Base-by-base conservation (phyloP, 2,329 filamentous ascomycete genomes). In the Gremmenia infestans region DNA sequence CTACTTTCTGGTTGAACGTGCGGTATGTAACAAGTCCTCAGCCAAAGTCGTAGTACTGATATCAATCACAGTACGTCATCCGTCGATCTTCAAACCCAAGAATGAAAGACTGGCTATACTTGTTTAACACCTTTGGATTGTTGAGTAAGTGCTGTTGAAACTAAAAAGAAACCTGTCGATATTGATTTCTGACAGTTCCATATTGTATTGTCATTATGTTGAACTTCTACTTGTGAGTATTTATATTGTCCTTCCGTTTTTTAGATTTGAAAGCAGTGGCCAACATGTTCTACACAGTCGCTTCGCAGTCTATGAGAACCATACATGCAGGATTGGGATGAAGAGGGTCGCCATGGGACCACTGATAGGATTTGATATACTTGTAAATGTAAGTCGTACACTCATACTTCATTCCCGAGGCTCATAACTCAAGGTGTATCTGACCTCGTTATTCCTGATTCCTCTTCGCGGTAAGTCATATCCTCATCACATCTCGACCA, bases 1-100 rank as follows among this genome's bases (percentile, higher is more conserved):
- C 63, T 73, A 82, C 25, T 87, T 86, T 65, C 72, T 87, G 2
- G 82, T 84, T 1, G 84, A 87, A 66, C 83, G 83, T 69, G 82
- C 80, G 45, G 81, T 82, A 58, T 45, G 58, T 54, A 9, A 19
- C 4, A 28, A 15, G 36, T 12, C n/a, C 11, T 11, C n/a, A 25
- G 8, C 22, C 23, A 22, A 47, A 12, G 23, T 5, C 14, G 14
- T 45, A 5, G 4, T n/a, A 7, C 36, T 43, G 14, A 23, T 17
- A 14, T 37, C 12, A 3, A 37, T 25, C 9, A 4, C 9, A 67
- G 64, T 67, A 60, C 70, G 82, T 86, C 48, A 80, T 86, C 52
- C 76, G 81, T 50, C 77, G 78, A 28, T 75, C 73, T 12, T 70
- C 72, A n/a, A 79, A 77, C 51, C 70, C 72, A 5, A 75, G 83